A percentile compares a stretch with the other conserved stretches of the same genome.
Evolutionary conservation across 768 basidiomycete species (phyloP).

Genomic region (Hypsizygus marmoreus): DNA sequence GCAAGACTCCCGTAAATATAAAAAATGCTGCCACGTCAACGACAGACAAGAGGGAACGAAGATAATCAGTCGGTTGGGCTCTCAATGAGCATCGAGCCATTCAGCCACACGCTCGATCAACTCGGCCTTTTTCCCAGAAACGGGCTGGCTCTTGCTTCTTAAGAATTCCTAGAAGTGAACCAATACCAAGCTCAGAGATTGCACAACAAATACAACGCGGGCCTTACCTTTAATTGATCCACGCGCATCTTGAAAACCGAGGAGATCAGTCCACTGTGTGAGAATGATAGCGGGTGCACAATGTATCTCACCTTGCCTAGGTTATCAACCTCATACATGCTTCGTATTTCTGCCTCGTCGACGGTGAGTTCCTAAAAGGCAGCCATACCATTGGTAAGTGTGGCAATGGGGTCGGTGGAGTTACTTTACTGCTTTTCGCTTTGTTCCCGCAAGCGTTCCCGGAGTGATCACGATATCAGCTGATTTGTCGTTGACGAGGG

Average conservation of each 20-base stretch:
- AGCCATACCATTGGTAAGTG: neutral
- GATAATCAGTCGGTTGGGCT: conserved; percentile 11
- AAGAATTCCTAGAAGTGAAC: conserved; percentile 63
- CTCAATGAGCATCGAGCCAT: conserved; percentile 53
- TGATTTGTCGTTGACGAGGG: conserved; percentile 63
- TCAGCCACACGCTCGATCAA: conserved; percentile 65
- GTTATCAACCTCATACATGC: conserved; percentile 57
- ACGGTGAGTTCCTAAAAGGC: conserved; percentile 55
- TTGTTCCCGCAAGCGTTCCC: conserved; percentile 44
- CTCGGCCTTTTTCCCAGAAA: conserved; percentile 74
- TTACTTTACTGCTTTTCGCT: conserved; percentile 72
- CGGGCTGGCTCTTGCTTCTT: conserved; percentile 60
- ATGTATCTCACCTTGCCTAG: conserved; percentile 61
- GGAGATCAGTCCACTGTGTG: conserved; percentile 12
- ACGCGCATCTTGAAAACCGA: conserved; percentile 58
- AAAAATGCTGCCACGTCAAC: neutral
- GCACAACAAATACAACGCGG: neutral
- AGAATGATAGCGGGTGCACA: conserved; percentile 1
- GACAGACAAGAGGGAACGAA: neutral
- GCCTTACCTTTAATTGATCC: conserved; percentile 73
- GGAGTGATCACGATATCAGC: conserved; percentile 49
- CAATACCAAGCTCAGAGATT: conserved; percentile 4
- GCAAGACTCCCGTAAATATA: neutral
- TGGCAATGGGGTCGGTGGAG: conserved; percentile 8
- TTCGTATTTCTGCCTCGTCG: conserved; percentile 74